Evolutionary conservation across 768 basidiomycete species (phyloP).

Genomic region (Multifurca ochricompacta): DNA sequence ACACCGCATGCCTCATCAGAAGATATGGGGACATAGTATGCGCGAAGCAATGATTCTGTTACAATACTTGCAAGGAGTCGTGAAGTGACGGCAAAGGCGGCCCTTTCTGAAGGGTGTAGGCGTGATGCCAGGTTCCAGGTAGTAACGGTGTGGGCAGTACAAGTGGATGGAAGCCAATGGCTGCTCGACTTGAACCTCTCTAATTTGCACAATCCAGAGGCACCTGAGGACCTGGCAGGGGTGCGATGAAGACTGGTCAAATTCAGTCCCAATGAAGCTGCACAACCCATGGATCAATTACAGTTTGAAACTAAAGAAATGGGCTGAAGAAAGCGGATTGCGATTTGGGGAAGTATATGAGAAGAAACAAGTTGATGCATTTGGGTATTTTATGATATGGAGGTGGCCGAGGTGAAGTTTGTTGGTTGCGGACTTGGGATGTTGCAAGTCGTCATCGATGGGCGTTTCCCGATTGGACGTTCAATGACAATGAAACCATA

Average conservation of each 20-base stretch:
- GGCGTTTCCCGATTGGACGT: background rate
- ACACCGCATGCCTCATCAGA: conserved; percentile 28
- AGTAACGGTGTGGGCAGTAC: background rate
- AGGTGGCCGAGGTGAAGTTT: background rate
- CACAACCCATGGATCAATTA: background rate
- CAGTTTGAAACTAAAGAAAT: background rate
- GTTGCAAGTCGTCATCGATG: background rate
- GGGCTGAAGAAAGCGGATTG: background rate
- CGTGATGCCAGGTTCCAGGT: conserved; percentile 7
- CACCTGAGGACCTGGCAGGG: background rate
- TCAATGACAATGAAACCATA: background rate
- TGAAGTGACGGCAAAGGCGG: conserved; percentile 40
- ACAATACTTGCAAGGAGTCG: conserved; percentile 44
- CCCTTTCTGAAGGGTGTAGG: conserved; percentile 19
- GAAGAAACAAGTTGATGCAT: background rate
- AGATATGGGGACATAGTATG: conserved; percentile 33
- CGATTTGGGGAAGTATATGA: background rate
- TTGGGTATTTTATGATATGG: background rate
- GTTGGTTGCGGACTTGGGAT: background rate
- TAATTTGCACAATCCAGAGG: background rate
- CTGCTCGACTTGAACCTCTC: background rate
- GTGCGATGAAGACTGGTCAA: background rate
- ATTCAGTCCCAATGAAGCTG: background rate
- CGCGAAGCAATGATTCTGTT: conserved; percentile 39
- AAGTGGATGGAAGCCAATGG: background rate